Conservation (phyloP, 1,139 yeast genomes). For the Yamadazyma conglobata region DNA sequence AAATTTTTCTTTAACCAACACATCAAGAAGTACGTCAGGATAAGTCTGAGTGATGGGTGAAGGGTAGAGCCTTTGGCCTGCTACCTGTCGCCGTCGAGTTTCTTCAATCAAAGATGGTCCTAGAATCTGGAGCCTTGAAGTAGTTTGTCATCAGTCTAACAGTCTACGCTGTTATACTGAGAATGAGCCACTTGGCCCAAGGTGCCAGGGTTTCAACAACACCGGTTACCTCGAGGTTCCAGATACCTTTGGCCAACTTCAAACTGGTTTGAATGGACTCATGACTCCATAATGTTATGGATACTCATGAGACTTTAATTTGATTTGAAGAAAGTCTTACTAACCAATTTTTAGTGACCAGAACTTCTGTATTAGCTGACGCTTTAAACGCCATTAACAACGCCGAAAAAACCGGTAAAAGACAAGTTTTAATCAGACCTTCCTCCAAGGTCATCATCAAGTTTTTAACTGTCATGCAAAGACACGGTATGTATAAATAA, state of each 20-base stretch:
- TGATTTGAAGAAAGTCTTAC: slow-evolving; percentile 8
- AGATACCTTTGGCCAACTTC: slow-evolving; percentile 13
- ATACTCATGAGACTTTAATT: slow-evolving; percentile 15
- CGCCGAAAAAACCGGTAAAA: slow-evolving; percentile 99
- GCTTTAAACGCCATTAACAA: slow-evolving; percentile 98
- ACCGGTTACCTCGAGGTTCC: slow-evolving; percentile 8
- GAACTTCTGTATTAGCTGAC: slow-evolving; percentile 98
- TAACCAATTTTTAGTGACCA: slow-evolving; percentile 58
- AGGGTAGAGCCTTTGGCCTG: slow-evolving; percentile 5
- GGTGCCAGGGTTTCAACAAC: slow-evolving; percentile 1
- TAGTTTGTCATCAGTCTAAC: slow-evolving; percentile 12
- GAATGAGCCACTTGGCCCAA: too few species aligned
- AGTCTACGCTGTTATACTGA: too few species aligned
- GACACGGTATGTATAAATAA: slow-evolving; percentile 66
- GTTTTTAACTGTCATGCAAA: slow-evolving; percentile 96
- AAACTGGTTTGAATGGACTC: slow-evolving; percentile 6
- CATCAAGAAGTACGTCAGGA: slow-evolving; percentile 5
- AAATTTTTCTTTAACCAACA: too few species aligned
- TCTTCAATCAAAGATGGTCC: slow-evolving; percentile 12
- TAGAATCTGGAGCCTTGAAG: slow-evolving; percentile 20
- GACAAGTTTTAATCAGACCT: slow-evolving; percentile 98
- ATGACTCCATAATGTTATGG: slow-evolving; percentile 14
- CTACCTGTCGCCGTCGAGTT: slow-evolving; percentile 8
- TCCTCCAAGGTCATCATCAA: slow-evolving; percentile 98
- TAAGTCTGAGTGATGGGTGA: too few species aligned